Conservation (phyloP, 1,284 basidiomycete species). For the Chondrostereum purpureum region DNA sequence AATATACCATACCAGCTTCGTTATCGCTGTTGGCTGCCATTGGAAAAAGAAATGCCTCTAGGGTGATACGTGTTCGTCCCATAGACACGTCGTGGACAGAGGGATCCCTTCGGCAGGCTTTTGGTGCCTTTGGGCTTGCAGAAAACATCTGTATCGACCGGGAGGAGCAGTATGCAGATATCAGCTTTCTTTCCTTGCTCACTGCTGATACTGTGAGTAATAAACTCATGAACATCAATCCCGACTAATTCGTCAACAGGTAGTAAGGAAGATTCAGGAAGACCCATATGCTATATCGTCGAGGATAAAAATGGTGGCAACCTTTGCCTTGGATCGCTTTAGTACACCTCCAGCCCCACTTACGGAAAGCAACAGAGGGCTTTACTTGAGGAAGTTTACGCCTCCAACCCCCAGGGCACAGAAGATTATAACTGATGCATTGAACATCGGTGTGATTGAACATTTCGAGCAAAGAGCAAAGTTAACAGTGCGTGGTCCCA, state of each 20-base stretch:
- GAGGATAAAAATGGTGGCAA: neutral
- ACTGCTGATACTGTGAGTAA: neutral
- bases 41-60: neutral
- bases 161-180: neutral
- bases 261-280: neutral
- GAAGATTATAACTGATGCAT: too few relatives aligned
- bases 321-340: neutral
- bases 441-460: too few relatives aligned
- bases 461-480: too few relatives aligned
- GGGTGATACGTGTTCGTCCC: neutral
- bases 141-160: constrained; percentile 1
- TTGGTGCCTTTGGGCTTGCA: constrained; percentile 1
- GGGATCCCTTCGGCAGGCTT: neutral
- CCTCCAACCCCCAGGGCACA: too few relatives aligned
- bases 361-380: neutral
- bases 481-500: too few relatives aligned
- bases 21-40: neutral
- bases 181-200: neutral
- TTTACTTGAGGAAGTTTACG: too few relatives aligned
- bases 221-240: too few relatives aligned
- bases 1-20: neutral
- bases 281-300: neutral
- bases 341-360: neutral
- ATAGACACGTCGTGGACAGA: neutral
- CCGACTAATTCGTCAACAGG: too few relatives aligned